Percentiles rank a stretch among this genome's conserved stretches.
Evolutionary conservation across 2,329 filamentous ascomycete species (phyloP).

Genomic region (Colletotrichum zoysiae): DNA sequence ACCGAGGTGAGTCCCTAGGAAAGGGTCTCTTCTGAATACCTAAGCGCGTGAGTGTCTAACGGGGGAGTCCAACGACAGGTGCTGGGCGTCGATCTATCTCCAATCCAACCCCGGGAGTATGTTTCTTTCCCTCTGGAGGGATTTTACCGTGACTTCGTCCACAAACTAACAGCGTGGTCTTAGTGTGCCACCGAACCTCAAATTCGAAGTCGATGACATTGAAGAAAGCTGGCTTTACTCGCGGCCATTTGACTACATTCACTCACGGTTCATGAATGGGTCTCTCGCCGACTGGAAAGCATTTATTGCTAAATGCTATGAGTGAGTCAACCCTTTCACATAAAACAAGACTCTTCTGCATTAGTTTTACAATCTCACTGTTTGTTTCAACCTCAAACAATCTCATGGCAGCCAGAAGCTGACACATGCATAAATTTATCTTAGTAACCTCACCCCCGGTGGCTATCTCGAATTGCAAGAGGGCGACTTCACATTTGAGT

Average conservation of each 20-base stretch:
- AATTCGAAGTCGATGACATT: constrained; percentile 55
- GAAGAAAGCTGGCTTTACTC: constrained; percentile 50
- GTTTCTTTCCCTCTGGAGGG: neutral
- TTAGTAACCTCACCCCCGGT: neutral
- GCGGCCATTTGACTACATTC: constrained; percentile 51
- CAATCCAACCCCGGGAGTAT: constrained; percentile 54
- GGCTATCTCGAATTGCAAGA: constrained; percentile 48
- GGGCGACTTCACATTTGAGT: neutral
- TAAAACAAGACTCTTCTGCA: neutral
- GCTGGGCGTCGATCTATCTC: constrained; percentile 54
- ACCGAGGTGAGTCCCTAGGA: constrained; percentile 23
- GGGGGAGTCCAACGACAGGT: constrained; percentile 42
- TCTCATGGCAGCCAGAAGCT: neutral
- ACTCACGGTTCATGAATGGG: constrained; percentile 48
- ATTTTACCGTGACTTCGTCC: constrained; percentile 44
- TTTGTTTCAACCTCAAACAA: too few species aligned
- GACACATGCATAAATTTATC: neutral
- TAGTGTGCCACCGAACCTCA: constrained; percentile 58
- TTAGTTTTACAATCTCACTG: too few species aligned
- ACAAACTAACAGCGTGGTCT: constrained; percentile 44
- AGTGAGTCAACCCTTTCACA: neutral
- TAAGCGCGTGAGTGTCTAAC: neutral
- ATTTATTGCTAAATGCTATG: neutral
- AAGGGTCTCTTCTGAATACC: too few species aligned
- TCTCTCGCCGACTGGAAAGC: constrained; percentile 46